Conservation (phyloP, 768 basidiomycete species). For the Boletales sp. region DNA sequence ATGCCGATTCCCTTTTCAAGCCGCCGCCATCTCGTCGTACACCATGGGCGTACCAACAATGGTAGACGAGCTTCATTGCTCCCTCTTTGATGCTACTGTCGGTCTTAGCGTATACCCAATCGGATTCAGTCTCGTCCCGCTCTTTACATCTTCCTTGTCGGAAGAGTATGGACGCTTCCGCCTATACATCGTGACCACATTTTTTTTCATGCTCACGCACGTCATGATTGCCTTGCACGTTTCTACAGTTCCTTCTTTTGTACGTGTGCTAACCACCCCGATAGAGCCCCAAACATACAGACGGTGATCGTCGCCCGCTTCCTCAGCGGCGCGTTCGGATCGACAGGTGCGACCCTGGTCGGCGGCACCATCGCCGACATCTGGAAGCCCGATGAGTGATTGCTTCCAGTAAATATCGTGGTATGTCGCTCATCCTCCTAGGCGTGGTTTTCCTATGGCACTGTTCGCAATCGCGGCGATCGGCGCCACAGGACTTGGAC, state of each 20-base stretch:
- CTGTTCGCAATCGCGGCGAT: conserved; percentile 62
- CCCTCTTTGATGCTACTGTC: conserved; percentile 42
- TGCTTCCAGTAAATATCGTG: background rate
- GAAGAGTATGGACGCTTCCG: conserved; percentile 70
- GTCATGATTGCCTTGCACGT: conserved; percentile 35
- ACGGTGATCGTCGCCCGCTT: conserved; percentile 67
- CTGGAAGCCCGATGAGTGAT: conserved; percentile 59
- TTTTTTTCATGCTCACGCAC: conserved; percentile 51
- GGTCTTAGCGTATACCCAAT: conserved; percentile 53
- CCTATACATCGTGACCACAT: conserved; percentile 49
- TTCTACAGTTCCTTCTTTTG: background rate
- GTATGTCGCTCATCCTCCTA: conserved; percentile 26
- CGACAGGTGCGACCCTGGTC: conserved; percentile 69
- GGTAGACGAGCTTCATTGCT: conserved; percentile 44
- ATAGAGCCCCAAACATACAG: conserved; percentile 45
- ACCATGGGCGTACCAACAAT: conserved; percentile 56
- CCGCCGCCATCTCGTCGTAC: conserved; percentile 49
- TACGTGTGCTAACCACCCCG: conserved; percentile 1
- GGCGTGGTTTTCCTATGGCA: conserved; percentile 77
- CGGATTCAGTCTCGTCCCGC: conserved; percentile 60
- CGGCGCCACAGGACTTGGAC: conserved; percentile 60
- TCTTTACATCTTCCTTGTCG: conserved; percentile 65
- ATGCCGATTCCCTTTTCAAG: conserved; percentile 26
- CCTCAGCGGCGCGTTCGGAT: conserved; percentile 61
- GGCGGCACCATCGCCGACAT: conserved; percentile 74